phyloP scores from a whole-genome alignment of 164 flowering plant genomes.

The Platanus orientalis region DNA sequence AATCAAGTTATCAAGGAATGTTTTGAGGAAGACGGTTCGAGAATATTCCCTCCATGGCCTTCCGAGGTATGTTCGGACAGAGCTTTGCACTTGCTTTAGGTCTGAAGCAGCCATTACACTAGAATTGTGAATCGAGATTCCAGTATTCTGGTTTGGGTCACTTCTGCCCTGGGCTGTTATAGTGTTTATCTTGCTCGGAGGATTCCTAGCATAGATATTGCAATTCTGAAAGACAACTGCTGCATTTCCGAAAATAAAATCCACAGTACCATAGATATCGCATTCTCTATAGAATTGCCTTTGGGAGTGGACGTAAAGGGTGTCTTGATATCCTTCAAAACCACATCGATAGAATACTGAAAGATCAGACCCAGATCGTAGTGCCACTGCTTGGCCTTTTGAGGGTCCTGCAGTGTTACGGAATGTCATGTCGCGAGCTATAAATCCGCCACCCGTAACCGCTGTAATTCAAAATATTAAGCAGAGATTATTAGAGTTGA shows the following conservation, averaged over 20 bases:
- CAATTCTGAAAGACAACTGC: slow-evolving; percentile 38
- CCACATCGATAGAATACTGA: slow-evolving; percentile 41
- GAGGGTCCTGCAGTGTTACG: slow-evolving; percentile 40
- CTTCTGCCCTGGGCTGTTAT: slow-evolving; percentile 30
- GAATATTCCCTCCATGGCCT: slow-evolving; percentile 55
- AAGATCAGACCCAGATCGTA: slow-evolving; percentile 37
- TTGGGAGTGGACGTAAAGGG: slow-evolving; percentile 39
- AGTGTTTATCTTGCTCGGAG: slow-evolving; percentile 14
- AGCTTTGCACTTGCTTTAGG: slow-evolving; percentile 22
- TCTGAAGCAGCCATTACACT: slow-evolving; percentile 22
- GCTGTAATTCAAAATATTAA: too few relatives aligned
- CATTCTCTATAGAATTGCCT: slow-evolving; percentile 45
- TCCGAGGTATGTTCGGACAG: slow-evolving; percentile 41
- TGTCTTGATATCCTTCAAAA: slow-evolving; percentile 49
- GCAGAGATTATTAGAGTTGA: too few relatives aligned
- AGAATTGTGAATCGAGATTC: slow-evolving; percentile 25
- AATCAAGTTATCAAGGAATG: slow-evolving; percentile 31
- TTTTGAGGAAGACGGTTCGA: slow-evolving; percentile 39
- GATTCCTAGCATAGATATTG: slow-evolving; percentile 19
- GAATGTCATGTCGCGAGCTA: slow-evolving; percentile 48
- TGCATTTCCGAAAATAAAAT: slow-evolving; percentile 47
- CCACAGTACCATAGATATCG: slow-evolving; percentile 43
- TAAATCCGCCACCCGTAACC: slow-evolving; percentile 37
- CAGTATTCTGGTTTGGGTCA: slow-evolving; percentile 30
- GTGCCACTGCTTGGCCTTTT: slow-evolving; percentile 43